Evolutionary conservation across 805 yeast genomes (phyloP).

Genomic region (Metschnikowia bowlesiae): DNA sequence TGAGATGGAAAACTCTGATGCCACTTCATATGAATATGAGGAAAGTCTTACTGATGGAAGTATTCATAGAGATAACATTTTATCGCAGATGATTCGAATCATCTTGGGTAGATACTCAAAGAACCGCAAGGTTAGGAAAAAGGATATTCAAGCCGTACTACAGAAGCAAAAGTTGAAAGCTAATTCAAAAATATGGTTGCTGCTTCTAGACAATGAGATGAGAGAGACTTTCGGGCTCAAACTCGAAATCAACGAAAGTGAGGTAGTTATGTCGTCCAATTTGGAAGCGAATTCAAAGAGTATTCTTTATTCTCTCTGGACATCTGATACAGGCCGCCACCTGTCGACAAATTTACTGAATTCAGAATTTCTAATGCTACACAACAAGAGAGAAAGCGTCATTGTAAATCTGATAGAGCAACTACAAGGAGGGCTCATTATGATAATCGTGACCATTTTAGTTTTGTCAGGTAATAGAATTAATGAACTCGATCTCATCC

Average conservation of each 20-base stretch:
- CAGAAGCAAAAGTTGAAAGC: constrained; percentile 16
- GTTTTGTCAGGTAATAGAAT: constrained; percentile 31
- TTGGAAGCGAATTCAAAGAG: constrained; percentile 18
- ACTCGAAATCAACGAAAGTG: constrained; percentile 14
- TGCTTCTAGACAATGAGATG: constrained; percentile 16
- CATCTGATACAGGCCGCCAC: not conserved
- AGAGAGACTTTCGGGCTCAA: constrained; percentile 26
- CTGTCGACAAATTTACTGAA: not conserved
- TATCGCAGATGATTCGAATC: constrained; percentile 11
- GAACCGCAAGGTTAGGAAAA: constrained; percentile 10
- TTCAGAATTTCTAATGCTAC: constrained; percentile 19
- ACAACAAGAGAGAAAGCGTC: constrained; percentile 12
- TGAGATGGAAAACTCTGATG: not conserved
- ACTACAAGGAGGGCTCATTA: constrained; percentile 28
- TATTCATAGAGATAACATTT: not conserved
- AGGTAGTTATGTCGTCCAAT: constrained; percentile 20
- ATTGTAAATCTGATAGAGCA: constrained; percentile 25
- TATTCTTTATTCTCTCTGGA: constrained; percentile 27
- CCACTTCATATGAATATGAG: not conserved
- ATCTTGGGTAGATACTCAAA: constrained; percentile 11
- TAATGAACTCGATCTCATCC: constrained; percentile 23
- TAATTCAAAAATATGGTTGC: constrained; percentile 20
- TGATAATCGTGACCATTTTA: constrained; percentile 26
- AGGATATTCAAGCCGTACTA: constrained; percentile 12
- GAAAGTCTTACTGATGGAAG: not conserved